These are phyloP conservation scores for Fusarium foetens DNA, from an alignment of 2,329 filamentous ascomycete species.

Conservation along the genomic window DNA sequence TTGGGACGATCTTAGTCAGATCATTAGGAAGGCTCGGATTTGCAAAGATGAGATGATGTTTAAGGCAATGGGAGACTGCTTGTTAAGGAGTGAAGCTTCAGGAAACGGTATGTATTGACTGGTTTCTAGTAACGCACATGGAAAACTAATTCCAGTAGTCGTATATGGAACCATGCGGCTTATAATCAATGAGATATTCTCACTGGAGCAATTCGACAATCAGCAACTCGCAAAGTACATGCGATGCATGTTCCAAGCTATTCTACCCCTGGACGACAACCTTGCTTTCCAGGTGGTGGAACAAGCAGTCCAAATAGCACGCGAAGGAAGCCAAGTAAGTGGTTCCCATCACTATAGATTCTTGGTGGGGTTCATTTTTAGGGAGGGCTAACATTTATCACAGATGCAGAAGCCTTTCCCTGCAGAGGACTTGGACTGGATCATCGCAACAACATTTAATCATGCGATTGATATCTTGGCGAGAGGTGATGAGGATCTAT, in stretches of 20 bases:
- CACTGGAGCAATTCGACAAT: slow-evolving; percentile 64
- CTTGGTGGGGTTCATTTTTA: slow-evolving; percentile 11
- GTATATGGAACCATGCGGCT: slow-evolving; percentile 67
- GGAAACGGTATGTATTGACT: slow-evolving; percentile 56
- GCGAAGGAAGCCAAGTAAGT: slow-evolving; percentile 59
- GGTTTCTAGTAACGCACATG: not conserved
- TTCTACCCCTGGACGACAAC: slow-evolving; percentile 66
- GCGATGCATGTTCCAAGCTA: slow-evolving; percentile 77
- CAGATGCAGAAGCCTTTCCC: slow-evolving; percentile 66
- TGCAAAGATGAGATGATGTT: slow-evolving; percentile 60
- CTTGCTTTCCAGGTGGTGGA: slow-evolving; percentile 70
- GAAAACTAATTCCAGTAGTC: slow-evolving; percentile 49
- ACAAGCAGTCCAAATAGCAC: slow-evolving; percentile 67
- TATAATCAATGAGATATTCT: slow-evolving; percentile 76
- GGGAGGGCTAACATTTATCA: slow-evolving; percentile 1
- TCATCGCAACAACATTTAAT: slow-evolving; percentile 76
- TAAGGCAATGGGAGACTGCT: slow-evolving; percentile 73
- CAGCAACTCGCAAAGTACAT: slow-evolving; percentile 78
- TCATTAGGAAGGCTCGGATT: slow-evolving; percentile 64
- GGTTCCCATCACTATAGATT: not conserved
- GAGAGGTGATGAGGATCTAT: slow-evolving; percentile 62
- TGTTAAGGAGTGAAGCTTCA: slow-evolving; percentile 65
- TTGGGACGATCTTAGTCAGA: slow-evolving; percentile 72
- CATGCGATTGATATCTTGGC: slow-evolving; percentile 74
- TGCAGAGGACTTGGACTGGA: slow-evolving; percentile 76